Evolutionary conservation across 2,329 filamentous ascomycete genomes (phyloP).

Genomic region (Fusarium oxysporum): DNA sequence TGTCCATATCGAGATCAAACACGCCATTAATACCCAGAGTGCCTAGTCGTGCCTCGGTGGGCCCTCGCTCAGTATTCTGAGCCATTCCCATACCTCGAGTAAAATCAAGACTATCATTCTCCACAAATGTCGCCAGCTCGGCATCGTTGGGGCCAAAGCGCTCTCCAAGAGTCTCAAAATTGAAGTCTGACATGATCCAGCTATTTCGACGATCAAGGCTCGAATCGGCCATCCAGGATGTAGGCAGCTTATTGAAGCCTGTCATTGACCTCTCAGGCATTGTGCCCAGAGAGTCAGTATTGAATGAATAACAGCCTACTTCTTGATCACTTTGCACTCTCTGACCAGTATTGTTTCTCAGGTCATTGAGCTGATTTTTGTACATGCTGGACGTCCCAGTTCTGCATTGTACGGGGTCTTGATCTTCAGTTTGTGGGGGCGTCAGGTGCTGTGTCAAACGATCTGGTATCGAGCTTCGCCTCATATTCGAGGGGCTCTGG

Average conservation of each 20-base stretch:
- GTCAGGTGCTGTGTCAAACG: background rate
- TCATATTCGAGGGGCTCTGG: background rate
- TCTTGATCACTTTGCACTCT: background rate
- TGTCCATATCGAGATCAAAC: constrained; percentile 24
- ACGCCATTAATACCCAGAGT: constrained; percentile 8
- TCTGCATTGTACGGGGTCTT: background rate
- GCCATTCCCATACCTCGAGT: background rate
- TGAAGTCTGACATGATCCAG: constrained; percentile 35
- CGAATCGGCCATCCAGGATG: background rate
- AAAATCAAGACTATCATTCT: background rate
- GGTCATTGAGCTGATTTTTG: background rate
- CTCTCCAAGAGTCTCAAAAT: constrained; percentile 27
- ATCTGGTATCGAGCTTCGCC: background rate
- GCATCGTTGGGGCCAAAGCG: background rate
- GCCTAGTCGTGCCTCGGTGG: background rate
- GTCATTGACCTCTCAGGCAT: background rate
- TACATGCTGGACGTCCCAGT: background rate
- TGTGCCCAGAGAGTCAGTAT: background rate
- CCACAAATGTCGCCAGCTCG: background rate
- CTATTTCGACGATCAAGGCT: background rate
- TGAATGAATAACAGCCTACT: background rate
- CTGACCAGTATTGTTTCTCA: no score
- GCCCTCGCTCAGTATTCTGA: background rate
- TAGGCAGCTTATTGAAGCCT: background rate
- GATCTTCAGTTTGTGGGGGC: background rate